Base-by-base conservation (phyloP, 495 filamentous ascomycete species). In the Cenococcum geophilum region DNA sequence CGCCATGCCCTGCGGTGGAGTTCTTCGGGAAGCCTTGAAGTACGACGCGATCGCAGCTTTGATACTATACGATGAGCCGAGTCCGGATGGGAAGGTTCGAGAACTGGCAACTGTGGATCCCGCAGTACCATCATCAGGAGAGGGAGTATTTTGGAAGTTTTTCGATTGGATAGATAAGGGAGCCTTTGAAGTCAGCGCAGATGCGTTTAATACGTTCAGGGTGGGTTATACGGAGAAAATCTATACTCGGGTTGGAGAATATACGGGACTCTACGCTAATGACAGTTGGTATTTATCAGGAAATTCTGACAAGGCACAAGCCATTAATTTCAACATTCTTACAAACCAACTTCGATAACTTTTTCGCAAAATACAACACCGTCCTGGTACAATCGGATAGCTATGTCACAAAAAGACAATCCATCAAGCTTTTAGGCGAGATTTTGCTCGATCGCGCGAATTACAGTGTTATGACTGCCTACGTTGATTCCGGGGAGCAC, bases 361-460 rank as follows among this genome's bases (percentile, higher is more conserved):
- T 99, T 76, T 97, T 99, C 73, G 73, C 80, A 21, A 84, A 84
- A 72, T 99, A 97, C 79, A 96, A 99, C 75, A 79, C 75, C 21
- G 79, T 87, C n/a, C 82, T 99, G 1, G 81, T 97, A 10, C 86
- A 91, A 66, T 97, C 92, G 34, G 88, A 89, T 62, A 95, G 88
- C 64, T 99, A 99, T 74, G 95, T 99, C 45, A 97, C 95, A 40
- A 97, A 99, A 76, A 84, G 95, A 53, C 95, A 99, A 75, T 96
- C 91, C 23, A 96, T 97, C 74, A 97, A 97, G 74, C 78, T 99
- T 25, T 83, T 99, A 1, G 95, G 95, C 14, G 95, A 97, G 76
- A 88, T 99, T 55, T 75, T 99, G 51, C 80, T 99, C 23, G 95
- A 97, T 71, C 84, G 95, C 34, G 88, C 91, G 59, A 97, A 97